These are phyloP conservation scores for Diaporthe eres DNA, from an alignment of 2,329 filamentous ascomycete species.

Conservation along the genomic window DNA sequence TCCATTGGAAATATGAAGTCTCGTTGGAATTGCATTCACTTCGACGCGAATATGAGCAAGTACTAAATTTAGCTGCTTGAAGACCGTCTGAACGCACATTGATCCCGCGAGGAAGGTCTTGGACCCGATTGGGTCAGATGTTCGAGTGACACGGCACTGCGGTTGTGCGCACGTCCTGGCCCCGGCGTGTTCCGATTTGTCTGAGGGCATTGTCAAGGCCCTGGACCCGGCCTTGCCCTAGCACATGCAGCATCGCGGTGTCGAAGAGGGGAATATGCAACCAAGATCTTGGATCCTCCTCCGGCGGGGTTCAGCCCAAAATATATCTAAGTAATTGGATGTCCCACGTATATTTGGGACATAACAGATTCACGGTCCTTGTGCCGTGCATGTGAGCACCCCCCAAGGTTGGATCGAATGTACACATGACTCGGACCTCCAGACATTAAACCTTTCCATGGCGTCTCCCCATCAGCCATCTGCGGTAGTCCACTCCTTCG, in stretches of 20 bases:
- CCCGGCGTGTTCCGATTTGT: conserved; percentile 10
- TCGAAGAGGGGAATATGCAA: background rate
- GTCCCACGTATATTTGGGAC: background rate
- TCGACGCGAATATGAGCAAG: background rate
- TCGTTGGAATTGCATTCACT: background rate
- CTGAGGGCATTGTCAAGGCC: background rate
- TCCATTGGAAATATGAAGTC: background rate
- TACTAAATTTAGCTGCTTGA: background rate
- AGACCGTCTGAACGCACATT: background rate
- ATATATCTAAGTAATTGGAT: background rate
- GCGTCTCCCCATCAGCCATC: too few species aligned
- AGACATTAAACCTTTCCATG: background rate
- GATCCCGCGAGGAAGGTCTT: background rate
- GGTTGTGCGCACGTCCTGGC: background rate
- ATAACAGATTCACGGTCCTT: background rate
- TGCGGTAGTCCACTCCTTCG: background rate
- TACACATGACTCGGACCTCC: too few species aligned
- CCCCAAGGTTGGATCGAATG: background rate
- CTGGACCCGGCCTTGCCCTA: background rate
- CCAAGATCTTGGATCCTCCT: background rate
- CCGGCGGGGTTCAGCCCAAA: background rate
- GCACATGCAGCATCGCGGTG: background rate
- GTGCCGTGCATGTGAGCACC: background rate
- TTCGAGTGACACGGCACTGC: background rate
- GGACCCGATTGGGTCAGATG: background rate